Percentiles rank a stretch among this genome's conserved stretches.
Evolutionary conservation across 2,329 filamentous ascomycete species (phyloP).

Genomic region (Didymella arachidicola): DNA sequence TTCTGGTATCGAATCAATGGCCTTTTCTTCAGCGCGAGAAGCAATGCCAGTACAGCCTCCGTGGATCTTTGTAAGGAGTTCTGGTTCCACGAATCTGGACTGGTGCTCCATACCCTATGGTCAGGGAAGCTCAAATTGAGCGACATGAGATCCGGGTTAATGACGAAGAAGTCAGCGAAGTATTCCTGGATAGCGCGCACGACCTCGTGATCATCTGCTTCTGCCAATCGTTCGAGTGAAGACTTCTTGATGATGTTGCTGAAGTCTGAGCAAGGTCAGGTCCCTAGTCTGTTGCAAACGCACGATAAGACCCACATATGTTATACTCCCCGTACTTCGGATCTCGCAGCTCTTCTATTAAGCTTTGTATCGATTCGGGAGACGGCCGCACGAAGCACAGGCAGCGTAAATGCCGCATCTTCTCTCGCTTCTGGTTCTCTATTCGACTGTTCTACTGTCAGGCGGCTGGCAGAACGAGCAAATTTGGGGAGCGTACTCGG

Average conservation of each 20-base stretch:
- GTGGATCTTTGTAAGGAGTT: conserved; percentile 86
- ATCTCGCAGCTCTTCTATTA: conserved; percentile 94
- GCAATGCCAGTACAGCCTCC: conserved; percentile 82
- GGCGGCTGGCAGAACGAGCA: conserved; percentile 18
- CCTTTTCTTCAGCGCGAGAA: conserved; percentile 94
- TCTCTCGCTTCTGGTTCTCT: conserved; percentile 88
- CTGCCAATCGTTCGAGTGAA: conserved; percentile 87
- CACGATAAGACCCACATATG: conserved; percentile 64
- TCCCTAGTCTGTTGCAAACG: neutral
- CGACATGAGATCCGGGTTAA: conserved; percentile 93
- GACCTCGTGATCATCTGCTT: conserved; percentile 97
- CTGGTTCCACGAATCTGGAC: conserved; percentile 87
- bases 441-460: conserved; percentile 65
- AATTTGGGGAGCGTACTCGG: conserved; percentile 64
- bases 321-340: conserved; percentile 98
- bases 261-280: conserved; percentile 67
- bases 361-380: conserved; percentile 86
- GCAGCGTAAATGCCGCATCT: conserved; percentile 96
- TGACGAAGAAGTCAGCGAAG: conserved; percentile 93
- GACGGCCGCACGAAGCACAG: conserved; percentile 93
- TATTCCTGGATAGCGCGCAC: conserved; percentile 94
- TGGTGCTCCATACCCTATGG: conserved; percentile 80
- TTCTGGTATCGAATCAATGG: conserved; percentile 92
- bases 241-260: conserved; percentile 99
- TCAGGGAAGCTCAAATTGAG: conserved; percentile 76